phyloP scores from a whole-genome alignment of 495 filamentous ascomycete species.

The Penicillium verhagenii region DNA sequence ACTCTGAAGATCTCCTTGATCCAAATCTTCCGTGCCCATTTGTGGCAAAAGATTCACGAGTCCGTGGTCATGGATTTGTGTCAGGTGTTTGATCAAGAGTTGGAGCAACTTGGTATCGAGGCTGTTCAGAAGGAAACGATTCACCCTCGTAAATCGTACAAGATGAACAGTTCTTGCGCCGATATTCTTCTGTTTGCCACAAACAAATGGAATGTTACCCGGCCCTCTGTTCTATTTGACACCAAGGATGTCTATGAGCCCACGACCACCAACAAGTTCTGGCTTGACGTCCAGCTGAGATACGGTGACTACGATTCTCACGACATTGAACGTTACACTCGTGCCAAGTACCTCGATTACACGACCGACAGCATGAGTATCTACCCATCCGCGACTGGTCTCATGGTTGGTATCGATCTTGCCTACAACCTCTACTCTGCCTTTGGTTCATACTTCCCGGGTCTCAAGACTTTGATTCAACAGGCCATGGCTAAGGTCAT shows the following conservation, averaged over 20 bases:
- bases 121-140: conserved; percentile 99
- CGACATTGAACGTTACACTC: conserved; percentile 96
- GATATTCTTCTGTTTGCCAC: conserved; percentile 97
- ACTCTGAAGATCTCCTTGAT: conserved; percentile 98
- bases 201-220: conserved; percentile 98
- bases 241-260: conserved; percentile 95
- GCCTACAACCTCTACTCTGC: conserved; percentile 98
- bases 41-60: conserved; percentile 99
- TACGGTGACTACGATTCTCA: conserved; percentile 99
- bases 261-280: conserved; percentile 98
- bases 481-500: conserved; percentile 99
- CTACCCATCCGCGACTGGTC: conserved; percentile 94
- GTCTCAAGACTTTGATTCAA: conserved; percentile 92
- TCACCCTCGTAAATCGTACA: conserved; percentile 99
- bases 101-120: conserved; percentile 95
- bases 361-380: conserved; percentile 99
- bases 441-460: conserved; percentile 98
- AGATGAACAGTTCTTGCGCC: conserved; percentile 99
- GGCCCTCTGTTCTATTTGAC: conserved; percentile 89
- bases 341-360: conserved; percentile 98
- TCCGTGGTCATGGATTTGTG: conserved; percentile 99
- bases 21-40: conserved; percentile 98
- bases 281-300: conserved; percentile 96
- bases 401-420: conserved; percentile 98
- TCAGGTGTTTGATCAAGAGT: conserved; percentile 98